These are phyloP conservation scores for Medicago ruthenica DNA, from an alignment of 306 rosid genomes.

Conservation along the genomic window DNA sequence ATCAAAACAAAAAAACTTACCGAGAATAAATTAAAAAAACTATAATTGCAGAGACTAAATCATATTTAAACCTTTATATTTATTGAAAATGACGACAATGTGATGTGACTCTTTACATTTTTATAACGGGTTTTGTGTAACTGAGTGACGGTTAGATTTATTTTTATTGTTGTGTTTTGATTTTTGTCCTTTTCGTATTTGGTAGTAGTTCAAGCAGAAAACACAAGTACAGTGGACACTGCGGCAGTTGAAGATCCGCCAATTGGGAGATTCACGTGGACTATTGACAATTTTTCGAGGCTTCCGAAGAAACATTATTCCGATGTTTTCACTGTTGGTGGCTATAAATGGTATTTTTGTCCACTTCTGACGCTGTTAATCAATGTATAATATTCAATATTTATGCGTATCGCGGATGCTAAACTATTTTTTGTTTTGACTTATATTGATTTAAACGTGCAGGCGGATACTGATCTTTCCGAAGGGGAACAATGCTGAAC, in stretches of 20 bases:
- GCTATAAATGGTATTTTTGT: slow-evolving; percentile 61
- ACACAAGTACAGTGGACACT: slow-evolving; percentile 37
- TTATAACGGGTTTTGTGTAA: background rate
- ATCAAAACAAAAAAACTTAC: too few species aligned
- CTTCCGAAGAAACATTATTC: slow-evolving; percentile 65
- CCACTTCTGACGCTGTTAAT: background rate
- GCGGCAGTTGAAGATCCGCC: slow-evolving; percentile 64
- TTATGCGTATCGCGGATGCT: background rate
- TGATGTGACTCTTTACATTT: background rate
- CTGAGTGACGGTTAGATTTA: background rate
- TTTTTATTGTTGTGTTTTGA: slow-evolving; percentile 5
- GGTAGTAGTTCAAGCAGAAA: slow-evolving; percentile 38
- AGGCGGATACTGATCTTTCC: slow-evolving; percentile 79
- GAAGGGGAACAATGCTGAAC: slow-evolving; percentile 74
- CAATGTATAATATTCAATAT: background rate
- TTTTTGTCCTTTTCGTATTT: background rate
- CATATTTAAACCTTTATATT: too few species aligned
- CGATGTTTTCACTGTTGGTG: slow-evolving; percentile 60
- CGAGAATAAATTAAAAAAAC: too few species aligned
- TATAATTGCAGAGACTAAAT: too few species aligned
- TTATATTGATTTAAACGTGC: slow-evolving; percentile 26
- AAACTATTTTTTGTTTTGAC: slow-evolving; percentile 2
- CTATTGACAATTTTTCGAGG: slow-evolving; percentile 67
- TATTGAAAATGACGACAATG: background rate
- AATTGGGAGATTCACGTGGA: slow-evolving; percentile 72